phyloP scores from a whole-genome alignment of 177 flowering plant species.

The Telopea speciosissima region DNA sequence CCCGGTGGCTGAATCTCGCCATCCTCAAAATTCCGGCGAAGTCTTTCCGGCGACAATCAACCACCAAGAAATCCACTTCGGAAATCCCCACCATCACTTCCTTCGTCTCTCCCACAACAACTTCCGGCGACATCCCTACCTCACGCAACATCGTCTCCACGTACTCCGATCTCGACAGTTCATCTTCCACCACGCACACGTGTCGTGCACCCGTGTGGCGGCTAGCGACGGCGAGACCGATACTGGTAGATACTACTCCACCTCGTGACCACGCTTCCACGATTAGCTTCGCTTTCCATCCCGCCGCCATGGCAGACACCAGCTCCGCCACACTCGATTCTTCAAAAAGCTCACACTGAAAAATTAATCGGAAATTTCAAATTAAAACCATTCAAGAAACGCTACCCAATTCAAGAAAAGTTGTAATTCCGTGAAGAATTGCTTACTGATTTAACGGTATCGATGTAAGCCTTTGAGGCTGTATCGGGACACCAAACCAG shows the following conservation, averaged over 20 bases:
- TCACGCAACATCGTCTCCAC: slow-evolving; percentile 28
- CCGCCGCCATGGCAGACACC: slow-evolving; percentile 90
- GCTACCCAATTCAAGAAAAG: not conserved
- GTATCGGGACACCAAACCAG: slow-evolving; percentile 85
- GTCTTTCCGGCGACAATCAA: slow-evolving; percentile 47
- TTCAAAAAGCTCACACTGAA: slow-evolving; percentile 42
- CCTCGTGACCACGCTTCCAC: slow-evolving; percentile 78
- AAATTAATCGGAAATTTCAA: slow-evolving; percentile 1
- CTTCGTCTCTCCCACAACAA: slow-evolving; percentile 59
- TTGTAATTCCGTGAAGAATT: not conserved
- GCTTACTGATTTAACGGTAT: slow-evolving; percentile 71
- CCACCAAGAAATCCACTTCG: slow-evolving; percentile 77
- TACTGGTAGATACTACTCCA: slow-evolving; percentile 46
- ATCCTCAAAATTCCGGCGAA: slow-evolving; percentile 36
- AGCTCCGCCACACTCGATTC: slow-evolving; percentile 80
- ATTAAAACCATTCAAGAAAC: not conserved
- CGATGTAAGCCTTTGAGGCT: slow-evolving; percentile 81
- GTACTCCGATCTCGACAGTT: slow-evolving; percentile 48
- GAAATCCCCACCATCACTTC: slow-evolving; percentile 39
- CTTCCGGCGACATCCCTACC: slow-evolving; percentile 37
- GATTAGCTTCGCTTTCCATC: slow-evolving; percentile 64
- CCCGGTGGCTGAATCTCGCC: slow-evolving; percentile 49
- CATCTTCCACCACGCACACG: slow-evolving; percentile 71
- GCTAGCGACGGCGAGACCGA: slow-evolving; percentile 63
- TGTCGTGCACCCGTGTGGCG: slow-evolving; percentile 64